A percentile compares a stretch with the other conserved stretches of the same genome.
phyloP scores from a whole-genome alignment of 169 alveolate genomes.

The Eimeria maxima region DNA sequence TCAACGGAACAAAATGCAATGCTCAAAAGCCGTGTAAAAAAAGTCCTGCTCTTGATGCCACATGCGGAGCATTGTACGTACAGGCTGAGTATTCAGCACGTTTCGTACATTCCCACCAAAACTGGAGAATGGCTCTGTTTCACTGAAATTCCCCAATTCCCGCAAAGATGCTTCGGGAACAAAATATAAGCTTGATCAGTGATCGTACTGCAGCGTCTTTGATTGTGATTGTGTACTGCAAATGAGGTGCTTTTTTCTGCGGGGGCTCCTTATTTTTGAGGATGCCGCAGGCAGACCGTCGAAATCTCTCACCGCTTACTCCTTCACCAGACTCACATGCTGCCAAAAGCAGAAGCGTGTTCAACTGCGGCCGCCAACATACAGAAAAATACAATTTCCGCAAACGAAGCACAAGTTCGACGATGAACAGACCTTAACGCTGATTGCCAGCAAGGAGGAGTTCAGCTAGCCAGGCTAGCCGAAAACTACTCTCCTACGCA shows the following conservation, averaged over 20 bases:
- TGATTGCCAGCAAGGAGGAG: neutral
- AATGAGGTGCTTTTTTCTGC: neutral
- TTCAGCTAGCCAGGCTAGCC: neutral
- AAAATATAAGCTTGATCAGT: neutral
- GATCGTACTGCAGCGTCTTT: neutral
- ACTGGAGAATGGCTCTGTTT: neutral
- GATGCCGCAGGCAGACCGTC: neutral
- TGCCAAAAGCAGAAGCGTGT: neutral
- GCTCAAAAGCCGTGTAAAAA: neutral
- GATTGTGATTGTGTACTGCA: neutral
- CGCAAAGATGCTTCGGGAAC: neutral
- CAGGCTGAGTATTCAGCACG: constrained; percentile 23
- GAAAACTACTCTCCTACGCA: neutral
- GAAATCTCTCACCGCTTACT: neutral
- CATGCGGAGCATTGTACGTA: neutral
- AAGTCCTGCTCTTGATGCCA: neutral
- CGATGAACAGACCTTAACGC: neutral
- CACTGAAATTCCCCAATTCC: neutral
- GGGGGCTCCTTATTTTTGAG: neutral
- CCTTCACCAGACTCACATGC: constrained; percentile 5
- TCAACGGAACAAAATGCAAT: neutral
- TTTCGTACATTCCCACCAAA: neutral
- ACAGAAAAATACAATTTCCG: neutral
- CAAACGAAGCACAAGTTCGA: neutral
- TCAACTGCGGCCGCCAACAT: neutral